Evolutionary conservation across 2,329 filamentous ascomycete genomes (phyloP).

Genomic region (Arthrocladium fulminans): DNA sequence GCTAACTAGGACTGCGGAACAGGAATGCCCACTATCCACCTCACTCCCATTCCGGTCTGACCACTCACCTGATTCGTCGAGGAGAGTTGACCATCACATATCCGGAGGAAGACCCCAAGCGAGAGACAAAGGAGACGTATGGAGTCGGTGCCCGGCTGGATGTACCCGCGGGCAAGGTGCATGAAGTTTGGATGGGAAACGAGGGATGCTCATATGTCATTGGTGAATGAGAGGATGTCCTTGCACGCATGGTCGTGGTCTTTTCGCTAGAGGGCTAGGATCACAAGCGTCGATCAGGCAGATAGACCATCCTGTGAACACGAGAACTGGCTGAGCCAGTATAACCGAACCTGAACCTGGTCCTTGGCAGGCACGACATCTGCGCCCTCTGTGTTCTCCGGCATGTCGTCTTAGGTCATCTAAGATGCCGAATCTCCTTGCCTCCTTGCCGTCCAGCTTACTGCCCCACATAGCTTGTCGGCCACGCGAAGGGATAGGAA

Average conservation of each 20-base stretch:
- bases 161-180: slow-evolving; percentile 46
- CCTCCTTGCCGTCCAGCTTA: too few species aligned
- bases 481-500: neutral
- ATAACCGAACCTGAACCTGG: too few species aligned
- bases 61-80: slow-evolving; percentile 51
- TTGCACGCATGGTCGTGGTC: too few species aligned
- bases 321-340: too few species aligned
- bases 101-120: slow-evolving; percentile 46
- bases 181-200: slow-evolving; percentile 54
- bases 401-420: too few species aligned
- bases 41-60: slow-evolving; percentile 47
- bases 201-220: slow-evolving; percentile 23
- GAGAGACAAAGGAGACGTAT: slow-evolving; percentile 46
- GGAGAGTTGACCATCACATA: slow-evolving; percentile 52
- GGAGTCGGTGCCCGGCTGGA: slow-evolving; percentile 47
- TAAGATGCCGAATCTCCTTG: too few species aligned
- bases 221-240: slow-evolving; percentile 4
- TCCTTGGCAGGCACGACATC: too few species aligned
- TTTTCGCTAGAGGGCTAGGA: too few species aligned
- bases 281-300: too few species aligned
- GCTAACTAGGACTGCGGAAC: neutral
- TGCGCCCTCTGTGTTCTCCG: too few species aligned
- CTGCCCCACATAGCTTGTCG: neutral
- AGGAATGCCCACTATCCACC: slow-evolving; percentile 53
- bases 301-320: too few species aligned